Percentiles rank a stretch among this genome's conserved stretches.
Conservation (phyloP, 768 basidiomycete genomes). For the Candolleomyces aberdarensis region DNA sequence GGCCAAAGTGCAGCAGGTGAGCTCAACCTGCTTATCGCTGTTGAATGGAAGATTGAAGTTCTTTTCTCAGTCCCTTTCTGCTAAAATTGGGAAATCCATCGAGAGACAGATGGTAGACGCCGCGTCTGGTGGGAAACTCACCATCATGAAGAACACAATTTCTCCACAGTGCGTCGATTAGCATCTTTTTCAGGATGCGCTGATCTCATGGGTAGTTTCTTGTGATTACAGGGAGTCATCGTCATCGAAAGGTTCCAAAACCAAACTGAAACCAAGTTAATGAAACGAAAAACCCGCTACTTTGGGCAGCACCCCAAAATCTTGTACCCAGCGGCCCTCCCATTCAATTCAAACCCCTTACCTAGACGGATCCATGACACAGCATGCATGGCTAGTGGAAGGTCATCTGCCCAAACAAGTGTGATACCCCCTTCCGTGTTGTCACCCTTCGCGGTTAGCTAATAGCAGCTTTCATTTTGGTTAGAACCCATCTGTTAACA, state of each 20-base stretch:
- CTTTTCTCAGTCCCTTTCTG: constrained; percentile 63
- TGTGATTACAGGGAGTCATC: background rate
- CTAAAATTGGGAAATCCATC: constrained; percentile 90
- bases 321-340: background rate
- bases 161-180: constrained; percentile 29
- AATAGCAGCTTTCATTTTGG: background rate
- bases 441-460: background rate
- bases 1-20: constrained; percentile 75
- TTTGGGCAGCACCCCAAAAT: background rate
- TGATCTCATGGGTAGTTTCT: background rate
- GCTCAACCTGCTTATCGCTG: constrained; percentile 7
- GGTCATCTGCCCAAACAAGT: background rate
- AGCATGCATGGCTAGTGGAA: background rate
- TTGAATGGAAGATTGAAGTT: background rate
- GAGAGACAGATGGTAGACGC: constrained; percentile 89
- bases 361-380: too few relatives aligned
- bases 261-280: background rate
- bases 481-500: background rate
- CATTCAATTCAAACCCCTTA: too few relatives aligned
- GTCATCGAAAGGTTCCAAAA: background rate
- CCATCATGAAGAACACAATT: constrained; percentile 78
- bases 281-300: background rate
- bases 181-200: background rate
- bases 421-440: background rate
- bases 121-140: constrained; percentile 85